Base-by-base conservation (phyloP, 116 monocot genomes). In the Thalassia testudinum region DNA sequence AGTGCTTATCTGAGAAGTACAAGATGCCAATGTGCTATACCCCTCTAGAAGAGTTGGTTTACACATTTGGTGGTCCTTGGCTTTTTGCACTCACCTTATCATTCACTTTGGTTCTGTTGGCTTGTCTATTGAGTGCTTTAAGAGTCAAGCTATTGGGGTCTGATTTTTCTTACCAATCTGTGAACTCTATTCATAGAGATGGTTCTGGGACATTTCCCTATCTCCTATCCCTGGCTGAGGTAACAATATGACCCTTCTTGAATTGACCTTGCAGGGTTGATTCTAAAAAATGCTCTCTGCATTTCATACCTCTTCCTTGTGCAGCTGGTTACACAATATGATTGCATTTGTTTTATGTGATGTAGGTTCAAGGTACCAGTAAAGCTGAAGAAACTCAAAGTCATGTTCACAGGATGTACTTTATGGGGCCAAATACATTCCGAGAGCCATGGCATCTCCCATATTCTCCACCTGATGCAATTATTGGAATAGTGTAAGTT, bases 361-460 rank as follows among this genome's bases (percentile, higher is more conserved):
- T 58, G 26, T 47, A 92, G 92, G 92, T 92, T 53, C 75, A 79
- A 42, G 92, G 83, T 27, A 77, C 92, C 38, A 85, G 91, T 74
- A 71, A 73, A 65, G 93, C 70, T 54, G 93, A 93, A 75, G 93
- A 93, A 73, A 87, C 83, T 56, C 87, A 87, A 64, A 87, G 80
- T 53, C 87, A 93, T 74, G 93, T 80, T 19, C 81, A 93, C 48
- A 80, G 93, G 60, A 69, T 93, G 78, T 83, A 87, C 59, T 87
- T 93, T 61, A 83, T 93, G 93, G 93, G 93, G 50, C 83, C 87
- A 48, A 93, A 93, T 63, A 93, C 83, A 38, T 93, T 93, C 54
- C 75, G 93, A 66, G 93, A 93, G 70, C 87, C 93, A 34, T 93
- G 83, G 93, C 83, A 93, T 75, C 83, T 93, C 48, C 80, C 87